These are phyloP conservation scores for Arthroderma sp. DNA, from an alignment of 2,329 filamentous ascomycete species.

Conservation along the genomic window DNA sequence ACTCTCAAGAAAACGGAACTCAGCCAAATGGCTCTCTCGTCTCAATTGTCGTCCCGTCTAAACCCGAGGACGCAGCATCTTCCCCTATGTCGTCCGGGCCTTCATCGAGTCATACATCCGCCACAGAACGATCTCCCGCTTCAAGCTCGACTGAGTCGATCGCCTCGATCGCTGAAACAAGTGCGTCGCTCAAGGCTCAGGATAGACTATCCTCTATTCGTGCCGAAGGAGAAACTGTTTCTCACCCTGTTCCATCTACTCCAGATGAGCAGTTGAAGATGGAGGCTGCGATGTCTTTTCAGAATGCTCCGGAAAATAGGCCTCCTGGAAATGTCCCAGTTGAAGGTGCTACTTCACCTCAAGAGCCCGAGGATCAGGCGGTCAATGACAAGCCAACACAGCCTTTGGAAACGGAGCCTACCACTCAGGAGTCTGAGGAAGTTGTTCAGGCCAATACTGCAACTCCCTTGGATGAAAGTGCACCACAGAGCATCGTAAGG, in stretches of 20 bases:
- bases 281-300: slow-evolving; percentile 39
- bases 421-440: no score
- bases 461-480: no score
- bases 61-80: slow-evolving; percentile 1
- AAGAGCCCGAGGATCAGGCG: no score
- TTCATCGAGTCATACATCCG: slow-evolving; percentile 9
- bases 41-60: slow-evolving; percentile 3
- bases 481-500: no score
- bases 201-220: not conserved
- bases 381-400: no score
- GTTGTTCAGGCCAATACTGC: no score
- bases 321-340: not conserved
- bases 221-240: not conserved
- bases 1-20: slow-evolving; percentile 2
- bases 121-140: slow-evolving; percentile 8
- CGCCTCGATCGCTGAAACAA: not conserved
- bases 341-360: not conserved
- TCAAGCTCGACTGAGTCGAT: slow-evolving; percentile 10
- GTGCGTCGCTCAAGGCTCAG: not conserved
- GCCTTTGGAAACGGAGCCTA: no score
- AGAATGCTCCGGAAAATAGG: slow-evolving; percentile 6
- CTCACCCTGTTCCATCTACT: slow-evolving; percentile 29
- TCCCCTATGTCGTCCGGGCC: slow-evolving; percentile 8
- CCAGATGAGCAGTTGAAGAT: slow-evolving; percentile 47
- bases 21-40: not conserved